Conservation (phyloP, 2,329 filamentous ascomycete genomes). For the Sporothrix humicola region DNA sequence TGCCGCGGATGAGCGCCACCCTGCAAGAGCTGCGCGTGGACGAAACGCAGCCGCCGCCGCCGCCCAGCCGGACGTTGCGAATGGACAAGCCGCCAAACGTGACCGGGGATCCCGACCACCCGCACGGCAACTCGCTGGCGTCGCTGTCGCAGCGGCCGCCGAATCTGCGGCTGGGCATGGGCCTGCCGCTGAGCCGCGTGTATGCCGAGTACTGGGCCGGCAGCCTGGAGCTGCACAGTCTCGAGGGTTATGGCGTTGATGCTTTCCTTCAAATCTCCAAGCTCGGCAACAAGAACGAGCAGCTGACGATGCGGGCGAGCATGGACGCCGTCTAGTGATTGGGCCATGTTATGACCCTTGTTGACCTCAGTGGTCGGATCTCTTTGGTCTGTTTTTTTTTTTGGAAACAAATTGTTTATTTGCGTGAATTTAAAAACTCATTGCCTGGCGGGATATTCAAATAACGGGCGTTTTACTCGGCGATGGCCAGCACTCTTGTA, state of each 20-base stretch:
- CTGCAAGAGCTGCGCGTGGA: constrained; percentile 78
- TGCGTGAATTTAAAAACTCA: constrained; percentile 8
- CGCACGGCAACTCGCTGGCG: constrained; percentile 68
- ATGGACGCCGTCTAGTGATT: constrained; percentile 71
- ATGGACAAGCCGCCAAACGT: constrained; percentile 22
- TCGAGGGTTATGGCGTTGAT: constrained; percentile 95
- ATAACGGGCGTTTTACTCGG: background rate
- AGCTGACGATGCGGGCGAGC: constrained; percentile 76
- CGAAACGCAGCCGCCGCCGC: constrained; percentile 37
- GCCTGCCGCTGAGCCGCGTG: constrained; percentile 87
- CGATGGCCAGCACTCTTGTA: background rate
- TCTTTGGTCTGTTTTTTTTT: background rate
- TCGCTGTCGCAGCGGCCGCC: constrained; percentile 83
- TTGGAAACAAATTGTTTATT: constrained; percentile 13
- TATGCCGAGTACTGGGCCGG: constrained; percentile 99
- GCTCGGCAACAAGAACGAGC: constrained; percentile 97
- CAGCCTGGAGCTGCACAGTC: constrained; percentile 83
- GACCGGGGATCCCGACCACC: constrained; percentile 1
- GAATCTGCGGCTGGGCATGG: constrained; percentile 87
- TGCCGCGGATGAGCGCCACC: constrained; percentile 91
- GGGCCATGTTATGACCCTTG: background rate
- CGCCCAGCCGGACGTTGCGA: background rate
- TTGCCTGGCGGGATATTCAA: constrained; percentile 18
- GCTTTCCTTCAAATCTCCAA: constrained; percentile 96
- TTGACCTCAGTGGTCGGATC: background rate